Conservation (phyloP, 1,284 basidiomycete species). For the Apiotrichum domesticum region DNA sequence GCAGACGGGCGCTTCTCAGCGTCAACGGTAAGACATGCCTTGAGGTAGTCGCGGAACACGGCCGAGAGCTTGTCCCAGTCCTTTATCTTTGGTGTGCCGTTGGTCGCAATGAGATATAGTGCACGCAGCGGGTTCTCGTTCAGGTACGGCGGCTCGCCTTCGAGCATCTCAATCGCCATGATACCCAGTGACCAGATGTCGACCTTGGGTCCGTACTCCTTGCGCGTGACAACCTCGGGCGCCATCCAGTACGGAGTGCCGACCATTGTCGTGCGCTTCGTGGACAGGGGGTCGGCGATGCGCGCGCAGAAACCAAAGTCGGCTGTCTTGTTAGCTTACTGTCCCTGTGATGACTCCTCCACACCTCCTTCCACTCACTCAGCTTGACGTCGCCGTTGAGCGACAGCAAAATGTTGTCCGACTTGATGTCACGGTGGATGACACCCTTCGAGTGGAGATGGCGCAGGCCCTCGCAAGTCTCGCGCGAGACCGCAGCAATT, state of each 20-base stretch:
- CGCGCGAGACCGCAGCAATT: constrained; percentile 86
- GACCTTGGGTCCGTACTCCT: constrained; percentile 98
- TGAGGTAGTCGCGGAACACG: constrained; percentile 87
- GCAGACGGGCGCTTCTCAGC: constrained; percentile 88
- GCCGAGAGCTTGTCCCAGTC: constrained; percentile 84
- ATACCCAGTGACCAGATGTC: constrained; percentile 98
- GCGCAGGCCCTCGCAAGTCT: constrained; percentile 83
- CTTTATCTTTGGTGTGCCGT: constrained; percentile 94
- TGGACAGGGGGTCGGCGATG: constrained; percentile 79
- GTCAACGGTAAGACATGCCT: constrained; percentile 87
- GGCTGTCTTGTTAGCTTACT: constrained; percentile 52
- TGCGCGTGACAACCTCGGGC: constrained; percentile 94
- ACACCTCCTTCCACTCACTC: constrained; percentile 57
- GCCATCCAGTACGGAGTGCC: constrained; percentile 99
- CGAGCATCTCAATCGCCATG: constrained; percentile 99
- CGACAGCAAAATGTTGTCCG: constrained; percentile 88
- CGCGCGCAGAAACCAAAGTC: constrained; percentile 99
- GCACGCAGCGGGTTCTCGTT: constrained; percentile 96
- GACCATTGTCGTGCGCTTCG: constrained; percentile 99
- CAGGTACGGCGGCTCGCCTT: constrained; percentile 95
- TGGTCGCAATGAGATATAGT: constrained; percentile 93
- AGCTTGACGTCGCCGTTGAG: constrained; percentile 94
- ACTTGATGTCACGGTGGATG: constrained; percentile 98
- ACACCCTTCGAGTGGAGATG: constrained; percentile 91
- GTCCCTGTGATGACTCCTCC: not conserved